Conservation (phyloP, 2,329 filamentous ascomycete genomes). For the Xylariaceae sp. region DNA sequence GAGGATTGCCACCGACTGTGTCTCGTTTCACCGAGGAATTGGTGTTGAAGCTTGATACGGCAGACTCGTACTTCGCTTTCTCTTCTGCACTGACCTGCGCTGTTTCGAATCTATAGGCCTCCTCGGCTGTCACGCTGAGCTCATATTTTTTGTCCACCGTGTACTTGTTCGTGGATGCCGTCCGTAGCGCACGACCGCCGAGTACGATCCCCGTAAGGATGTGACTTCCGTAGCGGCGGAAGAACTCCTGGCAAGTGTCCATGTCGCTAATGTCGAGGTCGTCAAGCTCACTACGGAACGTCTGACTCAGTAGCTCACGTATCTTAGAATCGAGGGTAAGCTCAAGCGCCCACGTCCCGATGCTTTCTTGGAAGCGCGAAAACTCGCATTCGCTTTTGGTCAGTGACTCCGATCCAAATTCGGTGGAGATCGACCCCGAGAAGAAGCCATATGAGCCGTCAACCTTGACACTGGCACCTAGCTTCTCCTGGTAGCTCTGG, state of each 20-base stretch:
- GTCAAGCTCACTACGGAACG: not conserved
- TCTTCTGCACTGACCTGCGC: slow-evolving; percentile 1
- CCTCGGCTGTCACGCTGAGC: not conserved
- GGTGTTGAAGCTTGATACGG: slow-evolving; percentile 3
- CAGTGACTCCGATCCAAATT: slow-evolving; percentile 1
- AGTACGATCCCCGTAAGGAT: slow-evolving; percentile 1
- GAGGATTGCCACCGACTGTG: slow-evolving; percentile 1
- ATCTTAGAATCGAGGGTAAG: not conserved
- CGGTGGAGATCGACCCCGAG: not conserved
- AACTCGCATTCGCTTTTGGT: slow-evolving; percentile 2
- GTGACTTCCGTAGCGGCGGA: not conserved
- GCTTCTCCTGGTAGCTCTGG: slow-evolving; percentile 3
- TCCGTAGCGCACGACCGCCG: not conserved
- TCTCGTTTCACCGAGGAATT: not conserved
- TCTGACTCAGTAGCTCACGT: not conserved
- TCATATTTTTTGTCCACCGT: not conserved
- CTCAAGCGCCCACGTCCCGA: slow-evolving; percentile 2
- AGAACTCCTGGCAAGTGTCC: not conserved
- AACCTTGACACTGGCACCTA: not conserved
- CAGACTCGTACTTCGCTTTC: not conserved
- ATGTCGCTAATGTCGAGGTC: not conserved
- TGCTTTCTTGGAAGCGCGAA: slow-evolving; percentile 2
- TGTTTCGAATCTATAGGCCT: slow-evolving; percentile 1
- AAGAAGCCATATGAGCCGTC: slow-evolving; percentile 3
- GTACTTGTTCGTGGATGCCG: slow-evolving; percentile 2